Evolutionary conservation across 495 filamentous ascomycete species (phyloP).

Genomic region (Symbiotaphrina buchneri): DNA sequence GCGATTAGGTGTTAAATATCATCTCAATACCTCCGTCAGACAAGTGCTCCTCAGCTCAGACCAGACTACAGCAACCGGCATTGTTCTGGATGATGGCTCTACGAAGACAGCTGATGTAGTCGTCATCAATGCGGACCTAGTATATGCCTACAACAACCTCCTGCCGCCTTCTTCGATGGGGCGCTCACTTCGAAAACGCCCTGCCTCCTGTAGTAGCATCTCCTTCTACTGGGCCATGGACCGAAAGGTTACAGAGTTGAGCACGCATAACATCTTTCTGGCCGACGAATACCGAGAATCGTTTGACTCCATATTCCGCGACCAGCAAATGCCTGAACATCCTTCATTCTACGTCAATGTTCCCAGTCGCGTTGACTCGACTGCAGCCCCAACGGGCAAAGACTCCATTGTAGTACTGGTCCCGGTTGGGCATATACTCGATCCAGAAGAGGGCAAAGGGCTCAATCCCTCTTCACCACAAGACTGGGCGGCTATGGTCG

Average conservation of each 20-base stretch:
- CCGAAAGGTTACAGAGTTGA: constrained; percentile 27
- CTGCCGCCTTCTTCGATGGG: constrained; percentile 24
- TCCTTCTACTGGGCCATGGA: constrained; percentile 53
- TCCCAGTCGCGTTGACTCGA: constrained; percentile 36
- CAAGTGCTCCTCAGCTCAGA: constrained; percentile 22
- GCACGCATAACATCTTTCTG: constrained; percentile 55
- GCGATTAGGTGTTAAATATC: constrained; percentile 30
- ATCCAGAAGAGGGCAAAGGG: constrained; percentile 11
- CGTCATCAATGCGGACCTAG: constrained; percentile 43
- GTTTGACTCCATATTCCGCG: constrained; percentile 49
- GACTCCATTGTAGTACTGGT: constrained; percentile 43
- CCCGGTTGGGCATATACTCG: constrained; percentile 37
- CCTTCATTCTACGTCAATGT: constrained; percentile 58
- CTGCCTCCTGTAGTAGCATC: constrained; percentile 42
- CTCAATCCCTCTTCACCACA: constrained; percentile 16
- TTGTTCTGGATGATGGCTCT: constrained; percentile 26
- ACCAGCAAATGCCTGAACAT: constrained; percentile 33
- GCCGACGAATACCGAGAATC: constrained; percentile 41
- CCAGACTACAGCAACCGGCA: constrained; percentile 24
- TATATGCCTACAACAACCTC: constrained; percentile 47
- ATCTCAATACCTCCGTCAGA: constrained; percentile 25
- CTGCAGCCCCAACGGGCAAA: constrained; percentile 34
- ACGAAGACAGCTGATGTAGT: constrained; percentile 32
- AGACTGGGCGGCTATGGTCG: constrained; percentile 31
- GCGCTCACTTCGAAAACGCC: constrained; percentile 19